Percentiles rank a stretch among this genome's conserved stretches.
These are phyloP conservation scores for Sindora glabra DNA, from an alignment of 306 rosid genomes.

Conservation along the genomic window DNA sequence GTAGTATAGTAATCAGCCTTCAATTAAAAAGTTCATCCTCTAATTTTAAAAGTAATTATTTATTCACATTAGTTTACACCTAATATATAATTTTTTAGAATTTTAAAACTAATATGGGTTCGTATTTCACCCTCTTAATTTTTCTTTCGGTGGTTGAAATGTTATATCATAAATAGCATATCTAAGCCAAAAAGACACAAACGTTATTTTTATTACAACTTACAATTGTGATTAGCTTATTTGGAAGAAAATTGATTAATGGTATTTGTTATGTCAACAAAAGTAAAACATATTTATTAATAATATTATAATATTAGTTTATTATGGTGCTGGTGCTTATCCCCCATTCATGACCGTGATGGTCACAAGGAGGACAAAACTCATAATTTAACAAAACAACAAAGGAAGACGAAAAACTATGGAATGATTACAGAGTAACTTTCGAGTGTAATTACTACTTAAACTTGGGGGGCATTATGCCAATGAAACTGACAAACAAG, in stretches of 20 bases:
- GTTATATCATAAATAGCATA: too few relatives aligned
- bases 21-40: too few relatives aligned
- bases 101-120: too few relatives aligned
- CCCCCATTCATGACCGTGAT: neutral
- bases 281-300: neutral
- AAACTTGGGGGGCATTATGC: neutral
- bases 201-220: too few relatives aligned
- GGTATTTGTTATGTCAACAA: neutral
- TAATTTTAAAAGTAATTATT: too few relatives aligned
- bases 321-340: neutral
- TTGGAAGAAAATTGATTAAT: neutral
- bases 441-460: neutral
- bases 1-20: too few relatives aligned
- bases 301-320: neutral
- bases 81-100: too few relatives aligned
- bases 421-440: neutral
- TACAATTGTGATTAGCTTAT: too few relatives aligned
- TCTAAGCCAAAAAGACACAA: too few relatives aligned
- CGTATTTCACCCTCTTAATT: too few relatives aligned
- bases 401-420: neutral
- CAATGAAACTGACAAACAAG: neutral
- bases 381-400: neutral
- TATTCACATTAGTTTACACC: too few relatives aligned
- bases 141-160: too few relatives aligned
- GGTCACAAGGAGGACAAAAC: neutral